Evolutionary conservation across 2,329 filamentous ascomycete genomes (phyloP), one percentile per base, ranked within the genome.

Genomic region (Colletotrichum echinochloae): DNA sequence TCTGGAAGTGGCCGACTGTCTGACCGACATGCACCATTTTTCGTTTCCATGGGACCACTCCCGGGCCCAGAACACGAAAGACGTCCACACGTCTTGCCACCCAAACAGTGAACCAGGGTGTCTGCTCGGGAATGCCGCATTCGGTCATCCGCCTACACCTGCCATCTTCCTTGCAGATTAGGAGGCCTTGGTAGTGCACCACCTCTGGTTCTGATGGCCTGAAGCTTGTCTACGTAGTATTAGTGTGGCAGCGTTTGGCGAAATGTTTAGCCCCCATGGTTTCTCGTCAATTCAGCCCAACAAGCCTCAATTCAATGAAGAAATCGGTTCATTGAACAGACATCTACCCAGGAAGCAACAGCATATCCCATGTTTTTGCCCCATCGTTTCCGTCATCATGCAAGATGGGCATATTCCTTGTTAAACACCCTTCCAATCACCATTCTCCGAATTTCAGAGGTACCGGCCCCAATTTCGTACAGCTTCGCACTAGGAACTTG

Each of bases 401-500:
- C 73, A 26, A 76, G 65, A 48, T 76, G 75, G 11, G 84, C 88
- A 79, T 91, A 97, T 81, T 97, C 91, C 83, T 92, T 95, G 81
- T 97, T 97, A 75, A 97, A 98, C 1, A 91, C 92, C 74, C 95
- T 86, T 35, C 96, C 95, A 78, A 99, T 97, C 5, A 99, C 94
- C 90, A 98, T 97, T 74, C 95, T 87, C 74, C 96, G 87, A 60
- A 99, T 91, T 83, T 99, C 96, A 71, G 94, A 97, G 4, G 96
- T 98, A 7, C 96, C 96, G 6, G 96, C 96, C 1, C 96, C 96
- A 79, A 99, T 98, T 83, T 98, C 96, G 80, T 99, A 99, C 71
- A 99, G 81, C 79, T 91, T 91, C 44, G 89, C 89, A 81, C 88
- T 90, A 72, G 39, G 70, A 11, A 65, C 70, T 18, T 66, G 76